Evolutionary conservation across 2,329 filamentous ascomycete genomes (phyloP).

Genomic region (Diaporthe ilicicola): DNA sequence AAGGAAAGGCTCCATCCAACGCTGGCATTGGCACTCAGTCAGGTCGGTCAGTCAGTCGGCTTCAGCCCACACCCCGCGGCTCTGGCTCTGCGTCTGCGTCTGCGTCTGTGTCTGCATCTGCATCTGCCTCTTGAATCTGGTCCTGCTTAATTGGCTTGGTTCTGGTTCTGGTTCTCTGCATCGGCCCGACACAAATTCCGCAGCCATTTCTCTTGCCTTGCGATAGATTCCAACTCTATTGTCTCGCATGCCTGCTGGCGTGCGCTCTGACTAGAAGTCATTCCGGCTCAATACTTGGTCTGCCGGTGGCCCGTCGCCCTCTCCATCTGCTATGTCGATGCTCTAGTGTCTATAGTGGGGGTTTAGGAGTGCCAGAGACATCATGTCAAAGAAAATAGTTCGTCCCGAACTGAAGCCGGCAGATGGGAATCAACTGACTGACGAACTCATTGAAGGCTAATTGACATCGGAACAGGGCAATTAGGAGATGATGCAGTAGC

Average conservation of each 20-base stretch:
- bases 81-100: not conserved
- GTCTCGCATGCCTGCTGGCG: not conserved
- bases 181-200: constrained; percentile 26
- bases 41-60: not conserved
- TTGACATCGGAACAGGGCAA: not conserved
- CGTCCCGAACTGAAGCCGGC: not conserved
- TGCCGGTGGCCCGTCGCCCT: not conserved
- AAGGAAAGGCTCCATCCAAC: constrained; percentile 11
- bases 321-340: not conserved
- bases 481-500: not conserved
- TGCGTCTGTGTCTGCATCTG: not conserved
- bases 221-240: not conserved
- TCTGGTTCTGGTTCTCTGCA: not conserved
- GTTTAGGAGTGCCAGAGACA: not conserved
- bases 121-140: not conserved
- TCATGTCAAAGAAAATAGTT: not conserved
- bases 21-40: not conserved
- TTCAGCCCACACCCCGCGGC: constrained; percentile 4
- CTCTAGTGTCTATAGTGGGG: constrained; percentile 6
- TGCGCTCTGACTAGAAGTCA: not conserved
- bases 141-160: not conserved
- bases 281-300: not conserved
- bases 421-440: not conserved
- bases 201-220: not conserved
- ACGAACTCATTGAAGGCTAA: not conserved